Base-by-base conservation (phyloP, 495 filamentous ascomycete genomes). In the Aspergillus affinis region DNA sequence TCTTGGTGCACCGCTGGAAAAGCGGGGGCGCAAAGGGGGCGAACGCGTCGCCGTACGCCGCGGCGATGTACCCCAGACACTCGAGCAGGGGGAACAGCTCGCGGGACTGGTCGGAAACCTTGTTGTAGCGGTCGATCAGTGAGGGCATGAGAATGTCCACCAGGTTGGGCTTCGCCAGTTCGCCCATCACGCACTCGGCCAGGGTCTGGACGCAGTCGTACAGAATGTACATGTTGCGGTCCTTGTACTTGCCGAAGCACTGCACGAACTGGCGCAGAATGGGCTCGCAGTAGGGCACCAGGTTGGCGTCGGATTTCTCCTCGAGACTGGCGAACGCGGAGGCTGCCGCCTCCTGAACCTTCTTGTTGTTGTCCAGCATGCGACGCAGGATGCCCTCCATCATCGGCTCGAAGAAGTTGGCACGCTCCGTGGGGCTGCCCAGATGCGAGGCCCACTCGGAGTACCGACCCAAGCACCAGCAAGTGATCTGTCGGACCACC, bases 161-260 rank as follows among this genome's bases (percentile, higher is more conserved):
- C 6, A 96, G 81, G 55, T 92, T 84, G 4, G 90, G 89, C 64
- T 86, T 81, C 10, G 90, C 86, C 48, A 99, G 77, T 48, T 88
- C 85, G 18, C 85, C 85, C 52, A 91, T 90, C 51, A 98, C 89
- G 71, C 92, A 88, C 69, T 99, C 95, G 15, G 94, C 94, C 45
- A 99, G 78, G 0, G 95, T 98, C 75, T 99, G 94, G 51, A 99
- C 90, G 75, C 94, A 99, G 77, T 98, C 95, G 75, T 99, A 99
- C 41, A 99, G 86, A 58, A 98, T 92, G 77, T 93, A 97, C 86
- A 97, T 97, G 78, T 99, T 99, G 53, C 91, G 86, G 71, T 98
- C 93, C 80, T 99, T 97, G 84, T 98, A 99, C 72, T 88, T 90
- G 26, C 75, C 81, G 76, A 99, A 98, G 72, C 95, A 98, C 59